phyloP scores from a whole-genome alignment of 257 asterid genomes.

The Plantago elongata region DNA sequence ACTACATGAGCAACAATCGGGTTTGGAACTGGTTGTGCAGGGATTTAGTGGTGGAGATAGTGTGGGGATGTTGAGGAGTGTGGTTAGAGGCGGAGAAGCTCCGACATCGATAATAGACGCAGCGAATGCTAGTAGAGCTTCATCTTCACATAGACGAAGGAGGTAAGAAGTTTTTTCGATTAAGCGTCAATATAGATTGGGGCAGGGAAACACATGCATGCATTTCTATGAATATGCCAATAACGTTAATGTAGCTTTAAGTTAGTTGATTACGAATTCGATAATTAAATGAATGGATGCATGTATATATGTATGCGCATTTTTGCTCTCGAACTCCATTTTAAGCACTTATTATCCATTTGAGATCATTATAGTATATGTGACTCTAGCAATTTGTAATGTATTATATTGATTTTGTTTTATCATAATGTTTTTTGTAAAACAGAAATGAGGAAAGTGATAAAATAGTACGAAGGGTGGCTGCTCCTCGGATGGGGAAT shows the following conservation, averaged over 20 bases:
- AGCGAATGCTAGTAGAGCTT: constrained; percentile 30
- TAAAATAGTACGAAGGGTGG: constrained; percentile 34
- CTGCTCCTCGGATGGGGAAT: constrained; percentile 82
- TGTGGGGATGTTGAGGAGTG: not conserved
- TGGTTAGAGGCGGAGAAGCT: constrained; percentile 1
- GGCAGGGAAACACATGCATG: not conserved
- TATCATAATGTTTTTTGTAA: not conserved
- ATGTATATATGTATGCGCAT: too few relatives aligned
- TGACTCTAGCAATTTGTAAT: not conserved
- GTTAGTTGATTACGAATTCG: too few relatives aligned
- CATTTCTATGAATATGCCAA: too few relatives aligned
- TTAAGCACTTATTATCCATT: not conserved
- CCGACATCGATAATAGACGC: constrained; percentile 14
- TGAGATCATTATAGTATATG: not conserved
- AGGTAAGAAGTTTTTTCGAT: constrained; percentile 42
- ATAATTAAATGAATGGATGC: too few relatives aligned
- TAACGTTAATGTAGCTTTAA: too few relatives aligned
- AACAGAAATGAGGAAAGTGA: constrained; percentile 38
- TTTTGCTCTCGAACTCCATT: too few relatives aligned
- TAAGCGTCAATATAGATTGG: not conserved
- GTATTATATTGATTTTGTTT: not conserved
- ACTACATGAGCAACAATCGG: not conserved
- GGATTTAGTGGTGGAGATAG: constrained; percentile 19
- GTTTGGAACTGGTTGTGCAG: constrained; percentile 21
- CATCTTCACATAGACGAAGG: constrained; percentile 41